Conservation (phyloP, 441 rosid genomes). For the Erodium chrysanthum region DNA sequence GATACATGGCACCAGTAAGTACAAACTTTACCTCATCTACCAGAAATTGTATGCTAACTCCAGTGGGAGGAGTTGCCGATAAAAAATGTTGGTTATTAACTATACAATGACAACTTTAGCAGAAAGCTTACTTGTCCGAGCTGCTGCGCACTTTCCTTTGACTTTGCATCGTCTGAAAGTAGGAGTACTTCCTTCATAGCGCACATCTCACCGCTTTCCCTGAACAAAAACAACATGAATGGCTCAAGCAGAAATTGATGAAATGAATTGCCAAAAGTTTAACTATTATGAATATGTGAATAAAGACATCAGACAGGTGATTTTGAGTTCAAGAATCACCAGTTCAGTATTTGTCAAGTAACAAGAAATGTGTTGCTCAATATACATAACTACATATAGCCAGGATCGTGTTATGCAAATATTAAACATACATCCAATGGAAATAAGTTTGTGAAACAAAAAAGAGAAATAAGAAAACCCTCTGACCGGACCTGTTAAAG, state of each 20-base stretch:
- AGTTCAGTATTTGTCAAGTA: too few species aligned
- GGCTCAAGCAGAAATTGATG: slow-evolving; percentile 12
- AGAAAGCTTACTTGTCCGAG: slow-evolving; percentile 46
- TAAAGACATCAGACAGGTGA: not conserved
- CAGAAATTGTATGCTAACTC: not conserved
- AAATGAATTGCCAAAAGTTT: slow-evolving; percentile 5
- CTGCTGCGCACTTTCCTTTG: slow-evolving; percentile 74
- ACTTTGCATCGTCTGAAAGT: slow-evolving; percentile 73
- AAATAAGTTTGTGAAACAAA: not conserved
- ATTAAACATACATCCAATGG: not conserved
- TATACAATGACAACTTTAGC: not conserved
- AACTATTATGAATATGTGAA: not conserved
- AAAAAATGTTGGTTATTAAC: too few species aligned
- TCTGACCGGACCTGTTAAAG: slow-evolving; percentile 54
- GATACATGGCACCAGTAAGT: slow-evolving; percentile 3
- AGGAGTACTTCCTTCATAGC: slow-evolving; percentile 91
- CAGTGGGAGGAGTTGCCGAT: too few species aligned
- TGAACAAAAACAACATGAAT: slow-evolving; percentile 15
- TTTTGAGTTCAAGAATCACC: not conserved
- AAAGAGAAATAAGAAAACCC: slow-evolving; percentile 13
- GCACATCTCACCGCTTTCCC: slow-evolving; percentile 90
- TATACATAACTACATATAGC: not conserved
- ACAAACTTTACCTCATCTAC: not conserved
- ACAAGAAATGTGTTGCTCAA: too few species aligned
- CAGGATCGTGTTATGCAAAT: not conserved